phyloP scores from a whole-genome alignment of 768 basidiomycete genomes.

The Termitomyces sp. region DNA sequence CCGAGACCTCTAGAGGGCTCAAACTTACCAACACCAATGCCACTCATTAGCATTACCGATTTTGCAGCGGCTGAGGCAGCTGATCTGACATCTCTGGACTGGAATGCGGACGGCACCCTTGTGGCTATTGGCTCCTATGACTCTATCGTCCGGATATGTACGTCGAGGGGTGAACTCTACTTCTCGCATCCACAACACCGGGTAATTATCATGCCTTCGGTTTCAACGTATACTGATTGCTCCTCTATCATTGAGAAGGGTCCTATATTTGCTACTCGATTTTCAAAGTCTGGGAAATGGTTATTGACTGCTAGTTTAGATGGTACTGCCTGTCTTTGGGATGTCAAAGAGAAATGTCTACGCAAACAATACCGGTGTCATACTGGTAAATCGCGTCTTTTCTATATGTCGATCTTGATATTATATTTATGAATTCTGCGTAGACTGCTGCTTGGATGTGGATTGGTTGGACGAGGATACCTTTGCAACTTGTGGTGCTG shows the following conservation, averaged over 20 bases:
- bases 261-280: slow-evolving; percentile 76
- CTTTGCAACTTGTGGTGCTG: slow-evolving; percentile 76
- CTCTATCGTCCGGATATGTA: slow-evolving; percentile 65
- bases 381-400: slow-evolving; percentile 44
- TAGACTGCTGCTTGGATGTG: slow-evolving; percentile 78
- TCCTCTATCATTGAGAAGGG: slow-evolving; percentile 52
- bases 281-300: slow-evolving; percentile 73
- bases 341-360: slow-evolving; percentile 59
- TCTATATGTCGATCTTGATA: slow-evolving; percentile 2
- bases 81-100: slow-evolving; percentile 76
- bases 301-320: slow-evolving; percentile 78
- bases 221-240: slow-evolving; percentile 20
- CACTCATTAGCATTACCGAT: slow-evolving; percentile 46
- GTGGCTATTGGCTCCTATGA: slow-evolving; percentile 82
- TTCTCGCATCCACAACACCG: slow-evolving; percentile 63
- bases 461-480: slow-evolving; percentile 74
- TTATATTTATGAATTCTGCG: slow-evolving; percentile 1
- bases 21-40: slow-evolving; percentile 26
- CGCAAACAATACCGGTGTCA: slow-evolving; percentile 66
- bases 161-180: slow-evolving; percentile 58
- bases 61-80: slow-evolving; percentile 45
- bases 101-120: slow-evolving; percentile 71
- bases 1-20: slow-evolving; percentile 36
- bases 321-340: slow-evolving; percentile 76
- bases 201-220: slow-evolving; percentile 39